Base-by-base conservation (phyloP, 2,329 filamentous ascomycete genomes). In the Aureobasidium musti region DNA sequence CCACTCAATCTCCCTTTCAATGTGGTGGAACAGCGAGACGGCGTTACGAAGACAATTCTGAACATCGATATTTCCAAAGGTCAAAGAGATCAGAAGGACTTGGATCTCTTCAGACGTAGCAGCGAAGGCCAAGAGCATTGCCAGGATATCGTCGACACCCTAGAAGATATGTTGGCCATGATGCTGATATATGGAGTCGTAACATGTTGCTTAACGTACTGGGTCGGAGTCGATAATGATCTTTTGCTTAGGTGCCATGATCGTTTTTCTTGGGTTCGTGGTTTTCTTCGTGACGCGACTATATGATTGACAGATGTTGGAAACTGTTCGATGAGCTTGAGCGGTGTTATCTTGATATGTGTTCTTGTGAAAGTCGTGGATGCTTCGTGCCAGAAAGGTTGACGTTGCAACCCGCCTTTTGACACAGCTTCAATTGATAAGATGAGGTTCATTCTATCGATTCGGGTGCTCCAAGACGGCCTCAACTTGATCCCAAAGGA, bases 221-320 rank as follows among this genome's bases (percentile, higher is more conserved):
- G 94, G 94, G 76, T 98, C 95, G 2, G 94, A 98, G 76, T 99
- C 95, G 73, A 99, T 95, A 73, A 99, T 97, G 72, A 99, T 89
- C 73, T 89, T 80, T 56, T 79, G 78, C 4, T 65, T 67, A 8
- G 79, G 77, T 2, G 78, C 74, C 79, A 82, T 82, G 33, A 21
- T 52, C 14, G 28, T n/a, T 21, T 13, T 10, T 10, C 7, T 30
- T 43, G 0, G 4, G 5, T 5, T 41, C 13, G 8, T n/a, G 14
- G 1, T 11, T 19, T 4, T 4, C 21, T 28, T 17, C 3, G 3
- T 8, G 6, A 17, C 10, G 7, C 10, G 3, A 1, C 6, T 35
- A 13, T 41, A 23, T n/a, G 14, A 13, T 41, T 13, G 3, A 17
- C 35, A 11, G 19, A 11, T 6, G 39, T 39, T 35, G 33, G 13